A percentile compares a stretch with the other conserved stretches of the same genome.
Conservation (phyloP, 805 yeast genomes). For the Priceomyces melissophilus region DNA sequence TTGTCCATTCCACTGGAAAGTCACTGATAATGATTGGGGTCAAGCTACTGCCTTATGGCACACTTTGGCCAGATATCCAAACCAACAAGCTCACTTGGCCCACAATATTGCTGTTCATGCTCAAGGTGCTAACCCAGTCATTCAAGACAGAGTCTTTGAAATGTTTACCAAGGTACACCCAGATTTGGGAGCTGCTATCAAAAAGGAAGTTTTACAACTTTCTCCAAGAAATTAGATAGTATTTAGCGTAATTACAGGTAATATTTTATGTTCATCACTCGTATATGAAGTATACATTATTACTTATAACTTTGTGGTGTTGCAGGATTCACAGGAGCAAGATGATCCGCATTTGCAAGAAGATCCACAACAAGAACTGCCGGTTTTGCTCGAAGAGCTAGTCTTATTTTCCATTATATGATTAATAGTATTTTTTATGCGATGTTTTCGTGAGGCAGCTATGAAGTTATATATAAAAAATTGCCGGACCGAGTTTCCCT, state of each 20-base stretch:
- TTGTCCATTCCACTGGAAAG: constrained; percentile 82
- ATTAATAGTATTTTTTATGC: too few species aligned
- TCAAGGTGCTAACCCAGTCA: constrained; percentile 61
- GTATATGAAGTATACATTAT: not conserved
- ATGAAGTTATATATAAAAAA: too few species aligned
- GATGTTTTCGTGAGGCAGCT: too few species aligned
- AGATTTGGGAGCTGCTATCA: constrained; percentile 64
- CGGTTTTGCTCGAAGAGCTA: too few species aligned
- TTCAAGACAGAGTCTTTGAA: constrained; percentile 76
- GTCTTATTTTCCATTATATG: not conserved
- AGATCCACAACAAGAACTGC: constrained; percentile 6
- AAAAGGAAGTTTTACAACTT: constrained; percentile 55
- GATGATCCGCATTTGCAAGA: constrained; percentile 38
- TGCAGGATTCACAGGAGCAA: constrained; percentile 39
- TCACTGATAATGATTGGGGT: constrained; percentile 66
- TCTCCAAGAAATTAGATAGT: constrained; percentile 42
- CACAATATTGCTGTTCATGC: constrained; percentile 81
- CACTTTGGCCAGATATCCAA: constrained; percentile 70
- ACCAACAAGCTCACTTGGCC: constrained; percentile 80
- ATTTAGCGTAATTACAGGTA: too few species aligned
- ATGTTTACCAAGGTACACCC: constrained; percentile 72
- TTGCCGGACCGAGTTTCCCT: too few species aligned
- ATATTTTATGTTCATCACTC: too few species aligned
- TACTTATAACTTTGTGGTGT: constrained; percentile 34
- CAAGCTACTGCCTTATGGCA: constrained; percentile 80